phyloP scores from a whole-genome alignment of 2,329 filamentous ascomycete genomes.

The Thielaviopsis euricoi region DNA sequence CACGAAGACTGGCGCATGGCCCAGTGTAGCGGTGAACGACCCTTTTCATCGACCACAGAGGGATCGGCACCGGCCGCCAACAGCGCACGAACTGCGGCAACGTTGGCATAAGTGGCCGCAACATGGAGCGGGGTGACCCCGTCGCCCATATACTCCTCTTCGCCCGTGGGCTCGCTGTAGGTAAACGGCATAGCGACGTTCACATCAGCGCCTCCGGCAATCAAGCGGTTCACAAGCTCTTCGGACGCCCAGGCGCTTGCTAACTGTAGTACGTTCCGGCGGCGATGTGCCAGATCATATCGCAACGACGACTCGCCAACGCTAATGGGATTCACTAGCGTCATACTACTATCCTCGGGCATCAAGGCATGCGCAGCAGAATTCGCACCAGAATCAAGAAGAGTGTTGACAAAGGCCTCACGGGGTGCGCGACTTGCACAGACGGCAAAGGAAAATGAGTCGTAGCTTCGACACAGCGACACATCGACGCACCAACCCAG shows the following conservation, averaged over 20 bases:
- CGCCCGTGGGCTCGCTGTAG: neutral
- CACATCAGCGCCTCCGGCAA: neutral
- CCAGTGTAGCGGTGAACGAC: slow-evolving; percentile 1
- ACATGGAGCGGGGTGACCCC: slow-evolving; percentile 2
- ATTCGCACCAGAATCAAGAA: slow-evolving; percentile 1
- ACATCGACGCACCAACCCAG: neutral
- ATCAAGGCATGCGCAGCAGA: neutral
- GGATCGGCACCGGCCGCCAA: slow-evolving; percentile 1
- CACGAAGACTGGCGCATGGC: slow-evolving; percentile 4
- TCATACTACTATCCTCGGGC: neutral
- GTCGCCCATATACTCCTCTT: neutral
- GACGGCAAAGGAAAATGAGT: neutral
- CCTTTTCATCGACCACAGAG: neutral
- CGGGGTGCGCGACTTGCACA: neutral
- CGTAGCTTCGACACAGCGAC: neutral
- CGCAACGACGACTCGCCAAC: neutral
- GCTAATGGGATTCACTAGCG: neutral
- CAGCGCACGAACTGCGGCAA: neutral
- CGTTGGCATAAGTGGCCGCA: neutral
- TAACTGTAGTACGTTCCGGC: neutral
- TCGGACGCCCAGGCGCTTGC: slow-evolving; percentile 1
- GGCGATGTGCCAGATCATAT: neutral
- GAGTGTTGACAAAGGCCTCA: neutral
- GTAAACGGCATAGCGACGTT: slow-evolving; percentile 1
- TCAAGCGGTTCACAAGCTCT: neutral